Evolutionary conservation across 2,329 filamentous ascomycete species (phyloP), one percentile per base, ranked within the genome.

Genomic region (Sclerotiophoma versabilis): DNA sequence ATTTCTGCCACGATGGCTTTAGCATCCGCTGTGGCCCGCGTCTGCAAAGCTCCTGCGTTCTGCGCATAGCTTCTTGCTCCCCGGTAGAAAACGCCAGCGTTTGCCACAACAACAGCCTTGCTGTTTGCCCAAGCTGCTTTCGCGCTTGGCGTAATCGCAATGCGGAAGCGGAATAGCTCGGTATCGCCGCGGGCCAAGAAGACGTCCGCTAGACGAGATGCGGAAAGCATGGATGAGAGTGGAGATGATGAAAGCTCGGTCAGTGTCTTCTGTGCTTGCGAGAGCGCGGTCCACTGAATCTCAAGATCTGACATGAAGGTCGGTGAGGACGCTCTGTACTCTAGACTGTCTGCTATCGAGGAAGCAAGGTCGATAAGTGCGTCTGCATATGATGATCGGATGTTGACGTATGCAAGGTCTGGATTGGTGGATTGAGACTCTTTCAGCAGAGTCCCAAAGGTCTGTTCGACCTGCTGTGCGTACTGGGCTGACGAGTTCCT

Each of bases 371-470:
- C 76, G 12, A 82, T 75, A 12, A 87, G 77, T 2, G 84, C 80
- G 49, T 86, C 83, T 5, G 84, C 84, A 65, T 84, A 81, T 36
- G 78, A 80, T 54, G 81, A 82, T 8, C 84, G 76, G 14, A 77
- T 78, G 53, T 80, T 79, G 44, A 81, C 81, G 60, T 81, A 79
- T 7, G 80, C 75, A 9, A 81, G 73, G 6, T 85, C 75, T 10
- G 82, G 79, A 15, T 34, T 50, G 33, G 82, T 79, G 2, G 80
- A 77, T 44, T 74, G 77, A 57, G 79, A 78, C 5, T 81, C 73
- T 25, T 54, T 50, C n/a, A 53, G 39, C 55, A 79, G 63, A 9
- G 64, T 60, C 2, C 67, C 59, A 52, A 76, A 77, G 4, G 66
- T 64, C n/a, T 58, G 42, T 12, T 69, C 64, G 9, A 81, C 60